Conservation (phyloP, 306 rosid genomes). For the Fragaria vesca region DNA sequence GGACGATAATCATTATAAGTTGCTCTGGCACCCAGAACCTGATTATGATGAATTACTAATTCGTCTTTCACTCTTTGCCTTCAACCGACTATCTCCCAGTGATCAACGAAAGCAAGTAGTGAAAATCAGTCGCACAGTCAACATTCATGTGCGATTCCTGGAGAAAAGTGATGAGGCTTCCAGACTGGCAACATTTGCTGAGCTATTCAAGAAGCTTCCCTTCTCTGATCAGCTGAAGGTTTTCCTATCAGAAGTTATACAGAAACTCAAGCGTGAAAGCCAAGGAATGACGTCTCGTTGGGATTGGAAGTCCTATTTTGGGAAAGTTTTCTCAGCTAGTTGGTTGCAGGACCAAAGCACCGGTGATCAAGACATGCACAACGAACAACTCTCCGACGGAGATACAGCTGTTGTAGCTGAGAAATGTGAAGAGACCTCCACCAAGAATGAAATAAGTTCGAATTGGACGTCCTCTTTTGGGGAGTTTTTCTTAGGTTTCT, state of each 20-base stretch:
- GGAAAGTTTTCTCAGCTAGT: no score
- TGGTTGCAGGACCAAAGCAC: no score
- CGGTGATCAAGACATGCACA: no score
- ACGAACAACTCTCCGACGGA: no score
- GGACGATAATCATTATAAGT: neutral
- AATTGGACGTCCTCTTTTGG: neutral
- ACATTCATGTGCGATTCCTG: neutral
- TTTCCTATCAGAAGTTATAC: neutral
- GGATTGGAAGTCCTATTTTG: no score
- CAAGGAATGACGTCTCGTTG: no score
- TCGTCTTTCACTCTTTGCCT: neutral
- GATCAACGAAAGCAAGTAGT: neutral
- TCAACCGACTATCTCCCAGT: neutral
- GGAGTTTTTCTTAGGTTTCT: neutral
- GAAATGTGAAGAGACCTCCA: neutral
- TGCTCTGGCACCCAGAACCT: neutral
- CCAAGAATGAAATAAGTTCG: neutral
- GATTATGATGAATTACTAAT: neutral
- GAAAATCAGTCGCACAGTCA: neutral
- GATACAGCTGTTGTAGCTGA: neutral
- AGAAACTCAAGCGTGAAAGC: constrained; percentile 4
- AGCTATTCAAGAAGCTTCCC: neutral
- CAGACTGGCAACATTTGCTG: neutral
- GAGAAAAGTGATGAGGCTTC: neutral
- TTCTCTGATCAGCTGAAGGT: neutral